Conservation (phyloP, 1,284 basidiomycete species). For the Cerrena zonata region DNA sequence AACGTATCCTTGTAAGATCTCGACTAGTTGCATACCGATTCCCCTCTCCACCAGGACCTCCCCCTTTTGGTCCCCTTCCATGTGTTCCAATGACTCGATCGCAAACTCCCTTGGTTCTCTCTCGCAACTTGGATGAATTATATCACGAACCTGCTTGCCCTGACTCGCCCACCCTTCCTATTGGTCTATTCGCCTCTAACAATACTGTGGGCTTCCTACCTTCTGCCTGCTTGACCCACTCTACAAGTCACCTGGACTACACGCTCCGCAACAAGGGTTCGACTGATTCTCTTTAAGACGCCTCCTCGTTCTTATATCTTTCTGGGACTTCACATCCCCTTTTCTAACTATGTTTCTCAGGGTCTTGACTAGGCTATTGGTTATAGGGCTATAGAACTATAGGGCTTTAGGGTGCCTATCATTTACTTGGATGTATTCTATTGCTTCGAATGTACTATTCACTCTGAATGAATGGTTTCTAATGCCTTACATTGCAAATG, state of each 20-base stretch:
- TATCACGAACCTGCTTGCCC: slow-evolving; percentile 76
- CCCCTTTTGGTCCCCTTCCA: neutral
- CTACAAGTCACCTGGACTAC: neutral
- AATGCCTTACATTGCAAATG: neutral
- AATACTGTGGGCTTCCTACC: neutral
- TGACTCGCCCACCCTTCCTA: slow-evolving; percentile 41
- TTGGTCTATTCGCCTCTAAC: neutral
- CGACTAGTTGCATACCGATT: slow-evolving; percentile 9
- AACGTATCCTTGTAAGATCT: slow-evolving; percentile 1
- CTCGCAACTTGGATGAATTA: slow-evolving; percentile 24
- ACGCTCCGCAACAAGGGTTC: neutral
- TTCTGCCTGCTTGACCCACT: neutral
- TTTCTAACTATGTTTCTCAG: too few species aligned
- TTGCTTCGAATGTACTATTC: neutral
- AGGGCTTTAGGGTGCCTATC: neutral
- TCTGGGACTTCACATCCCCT: too few species aligned
- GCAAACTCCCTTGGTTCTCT: neutral
- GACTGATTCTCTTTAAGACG: neutral
- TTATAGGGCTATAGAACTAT: neutral
- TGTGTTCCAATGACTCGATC: neutral
- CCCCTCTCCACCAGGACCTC: neutral
- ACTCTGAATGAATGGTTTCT: neutral
- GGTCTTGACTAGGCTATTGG: too few species aligned
- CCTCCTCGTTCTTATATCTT: neutral
- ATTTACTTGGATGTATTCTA: neutral